Evolutionary conservation across 2,329 filamentous ascomycete species (phyloP).

Genomic region (Colletotrichum agaves): DNA sequence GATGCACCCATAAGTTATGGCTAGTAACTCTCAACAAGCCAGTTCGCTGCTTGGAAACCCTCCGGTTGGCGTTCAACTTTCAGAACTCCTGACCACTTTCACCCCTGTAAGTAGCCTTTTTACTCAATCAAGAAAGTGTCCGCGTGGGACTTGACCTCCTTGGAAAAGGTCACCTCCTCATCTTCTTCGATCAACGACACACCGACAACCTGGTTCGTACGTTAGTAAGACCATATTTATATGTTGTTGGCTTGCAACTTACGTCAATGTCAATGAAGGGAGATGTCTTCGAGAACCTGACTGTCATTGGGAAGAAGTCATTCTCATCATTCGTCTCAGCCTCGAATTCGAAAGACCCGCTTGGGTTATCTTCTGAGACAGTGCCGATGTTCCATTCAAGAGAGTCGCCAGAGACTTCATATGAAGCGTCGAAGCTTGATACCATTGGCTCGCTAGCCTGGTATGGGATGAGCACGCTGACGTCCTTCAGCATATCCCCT

Average conservation of each 20-base stretch:
- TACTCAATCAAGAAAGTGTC: constrained; percentile 84
- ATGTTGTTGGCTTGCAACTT: constrained; percentile 54
- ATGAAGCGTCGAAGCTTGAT: constrained; percentile 92
- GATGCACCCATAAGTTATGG: constrained; percentile 31
- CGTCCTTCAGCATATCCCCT: constrained; percentile 81
- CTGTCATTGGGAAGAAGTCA: constrained; percentile 97
- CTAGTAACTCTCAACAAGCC: constrained; percentile 28
- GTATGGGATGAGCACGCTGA: constrained; percentile 89
- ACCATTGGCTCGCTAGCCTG: constrained; percentile 85
- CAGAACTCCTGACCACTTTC: constrained; percentile 10
- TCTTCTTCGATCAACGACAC: constrained; percentile 79
- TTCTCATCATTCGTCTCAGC: constrained; percentile 87
- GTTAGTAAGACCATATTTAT: not conserved
- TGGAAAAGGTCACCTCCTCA: constrained; percentile 84
- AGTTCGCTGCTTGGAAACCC: constrained; percentile 36
- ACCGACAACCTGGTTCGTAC: constrained; percentile 63
- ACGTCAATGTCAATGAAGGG: constrained; percentile 96
- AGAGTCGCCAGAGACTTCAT: constrained; percentile 92
- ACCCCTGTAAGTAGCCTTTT: constrained; percentile 39
- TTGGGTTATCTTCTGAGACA: constrained; percentile 83
- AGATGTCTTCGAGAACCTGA: constrained; percentile 85
- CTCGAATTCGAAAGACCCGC: constrained; percentile 94
- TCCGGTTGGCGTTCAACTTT: constrained; percentile 27
- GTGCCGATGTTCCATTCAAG: constrained; percentile 94
- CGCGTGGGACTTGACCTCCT: constrained; percentile 80